These are phyloP conservation scores for Tritrichomonas foetus DNA, from an alignment of 208 protist genomes.

Conservation along the genomic window DNA sequence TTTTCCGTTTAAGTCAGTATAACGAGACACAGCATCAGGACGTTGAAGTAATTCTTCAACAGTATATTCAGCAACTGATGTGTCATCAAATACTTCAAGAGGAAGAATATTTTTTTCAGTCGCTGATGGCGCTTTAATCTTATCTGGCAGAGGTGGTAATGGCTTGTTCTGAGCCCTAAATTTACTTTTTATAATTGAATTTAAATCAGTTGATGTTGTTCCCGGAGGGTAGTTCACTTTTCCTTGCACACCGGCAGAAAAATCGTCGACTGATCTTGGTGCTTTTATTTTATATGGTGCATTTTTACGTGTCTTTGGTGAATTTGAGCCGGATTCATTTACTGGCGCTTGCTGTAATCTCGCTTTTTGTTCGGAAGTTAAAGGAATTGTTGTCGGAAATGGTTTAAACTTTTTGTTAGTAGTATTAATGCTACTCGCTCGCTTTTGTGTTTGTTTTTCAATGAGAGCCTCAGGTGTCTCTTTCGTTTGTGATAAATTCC, in stretches of 20 bases:
- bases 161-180: not conserved
- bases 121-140: not conserved
- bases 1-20: not conserved
- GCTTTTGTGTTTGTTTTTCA: not conserved
- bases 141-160: not conserved
- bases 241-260: too few species aligned
- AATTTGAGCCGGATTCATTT: not conserved
- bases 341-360: not conserved
- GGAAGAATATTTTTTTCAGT: not conserved
- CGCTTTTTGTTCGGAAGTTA: not conserved
- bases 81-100: slow-evolving; percentile 4
- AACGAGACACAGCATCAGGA: not conserved
- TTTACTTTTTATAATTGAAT: not conserved
- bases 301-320: not conserved
- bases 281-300: not conserved
- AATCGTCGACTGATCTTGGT: too few species aligned
- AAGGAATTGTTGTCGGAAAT: not conserved
- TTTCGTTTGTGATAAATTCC: slow-evolving; percentile 37
- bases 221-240: not conserved
- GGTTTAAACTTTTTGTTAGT: not conserved
- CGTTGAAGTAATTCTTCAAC: not conserved
- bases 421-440: not conserved
- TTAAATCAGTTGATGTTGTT: not conserved
- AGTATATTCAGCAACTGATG: not conserved
- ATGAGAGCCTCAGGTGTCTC: not conserved